phyloP scores from a whole-genome alignment of 495 filamentous ascomycete species.

The Aspergillus nanangensis region DNA sequence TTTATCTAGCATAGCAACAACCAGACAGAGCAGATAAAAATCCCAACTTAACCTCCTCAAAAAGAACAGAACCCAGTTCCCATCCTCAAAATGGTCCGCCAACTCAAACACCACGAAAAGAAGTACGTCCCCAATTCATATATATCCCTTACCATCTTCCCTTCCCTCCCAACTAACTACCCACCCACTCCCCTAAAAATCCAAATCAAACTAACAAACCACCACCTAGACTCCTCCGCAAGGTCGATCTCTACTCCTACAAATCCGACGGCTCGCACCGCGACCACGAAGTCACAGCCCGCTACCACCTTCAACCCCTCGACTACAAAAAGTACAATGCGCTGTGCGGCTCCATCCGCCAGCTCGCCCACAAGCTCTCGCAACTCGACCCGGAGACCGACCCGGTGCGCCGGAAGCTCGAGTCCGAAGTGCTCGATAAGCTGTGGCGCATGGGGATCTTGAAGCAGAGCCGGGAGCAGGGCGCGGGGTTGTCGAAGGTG shows the following conservation, averaged over 20 bases:
- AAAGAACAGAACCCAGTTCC: too few relatives aligned
- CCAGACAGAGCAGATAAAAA: too few relatives aligned
- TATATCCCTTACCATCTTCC: too few relatives aligned
- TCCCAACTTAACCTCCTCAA: too few relatives aligned
- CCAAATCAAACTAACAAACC: conserved; percentile 9
- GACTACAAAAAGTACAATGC: conserved; percentile 89
- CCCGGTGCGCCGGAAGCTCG: conserved; percentile 72
- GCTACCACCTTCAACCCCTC: conserved; percentile 82
- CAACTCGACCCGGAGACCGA: conserved; percentile 71
- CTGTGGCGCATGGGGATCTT: conserved; percentile 87
- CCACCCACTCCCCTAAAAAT: not conserved
- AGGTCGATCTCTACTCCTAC: conserved; percentile 94
- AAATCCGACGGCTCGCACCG: conserved; percentile 84
- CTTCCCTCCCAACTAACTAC: not conserved
- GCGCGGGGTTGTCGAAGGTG: conserved; percentile 64
- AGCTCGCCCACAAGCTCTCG: conserved; percentile 82
- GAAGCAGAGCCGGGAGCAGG: conserved; percentile 54
- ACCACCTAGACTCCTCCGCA: conserved; percentile 63
- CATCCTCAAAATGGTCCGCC: conserved; percentile 67
- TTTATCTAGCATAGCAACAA: too few relatives aligned
- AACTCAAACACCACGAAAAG: conserved; percentile 90
- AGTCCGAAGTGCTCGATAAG: conserved; percentile 80
- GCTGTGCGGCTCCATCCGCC: conserved; percentile 77
- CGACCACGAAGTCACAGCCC: conserved; percentile 69
- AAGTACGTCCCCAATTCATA: conserved; percentile 39